These are phyloP conservation scores for Nemania sp. DNA, from an alignment of 2,329 filamentous ascomycete species.

Conservation along the genomic window DNA sequence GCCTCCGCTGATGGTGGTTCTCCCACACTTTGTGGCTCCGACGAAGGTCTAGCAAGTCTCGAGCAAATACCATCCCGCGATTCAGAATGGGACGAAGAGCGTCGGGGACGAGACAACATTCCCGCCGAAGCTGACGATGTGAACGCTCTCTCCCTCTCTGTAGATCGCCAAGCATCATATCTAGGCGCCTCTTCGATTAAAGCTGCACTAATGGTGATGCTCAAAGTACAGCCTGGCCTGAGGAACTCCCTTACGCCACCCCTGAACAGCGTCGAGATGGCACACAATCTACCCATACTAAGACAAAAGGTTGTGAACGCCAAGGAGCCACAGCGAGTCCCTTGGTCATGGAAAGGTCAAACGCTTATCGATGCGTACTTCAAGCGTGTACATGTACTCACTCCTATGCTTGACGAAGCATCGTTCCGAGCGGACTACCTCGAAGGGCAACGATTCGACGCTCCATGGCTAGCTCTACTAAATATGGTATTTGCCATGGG, in stretches of 20 bases:
- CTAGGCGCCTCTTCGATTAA: constrained; percentile 81
- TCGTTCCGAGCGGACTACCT: constrained; percentile 75
- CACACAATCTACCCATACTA: constrained; percentile 59
- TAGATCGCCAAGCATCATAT: constrained; percentile 73
- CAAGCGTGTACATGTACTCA: constrained; percentile 76
- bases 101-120: constrained; percentile 65
- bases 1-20: constrained; percentile 62
- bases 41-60: constrained; percentile 64
- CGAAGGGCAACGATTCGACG: constrained; percentile 71
- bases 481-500: constrained; percentile 84
- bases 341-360: constrained; percentile 74
- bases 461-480: constrained; percentile 77
- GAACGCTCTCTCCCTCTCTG: constrained; percentile 72
- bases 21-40: constrained; percentile 62
- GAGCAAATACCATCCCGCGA: constrained; percentile 77
- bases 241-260: constrained; percentile 60
- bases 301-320: constrained; percentile 58
- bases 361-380: constrained; percentile 81
- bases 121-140: constrained; percentile 77
- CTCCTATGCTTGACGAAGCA: constrained; percentile 79
- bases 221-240: constrained; percentile 64
- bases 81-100: constrained; percentile 75
- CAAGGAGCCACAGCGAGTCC: constrained; percentile 63
- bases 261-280: constrained; percentile 61
- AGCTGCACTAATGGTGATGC: constrained; percentile 78